A percentile compares a stretch with the other conserved stretches of the same genome.
These are phyloP conservation scores for Talaromyces borbonicus DNA, from an alignment of 495 filamentous ascomycete genomes.

Conservation along the genomic window DNA sequence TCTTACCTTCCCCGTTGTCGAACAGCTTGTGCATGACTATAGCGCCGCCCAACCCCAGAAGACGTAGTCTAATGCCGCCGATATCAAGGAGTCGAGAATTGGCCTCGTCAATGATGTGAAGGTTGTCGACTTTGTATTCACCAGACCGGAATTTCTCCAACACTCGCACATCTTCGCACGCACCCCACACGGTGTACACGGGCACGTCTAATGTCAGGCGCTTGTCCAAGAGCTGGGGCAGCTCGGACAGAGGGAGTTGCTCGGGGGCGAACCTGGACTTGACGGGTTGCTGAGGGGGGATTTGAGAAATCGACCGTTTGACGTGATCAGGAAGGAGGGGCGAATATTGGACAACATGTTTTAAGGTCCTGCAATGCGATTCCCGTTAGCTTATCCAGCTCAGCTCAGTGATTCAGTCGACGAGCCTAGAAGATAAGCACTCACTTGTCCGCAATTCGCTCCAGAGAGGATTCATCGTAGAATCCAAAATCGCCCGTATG, in stretches of 20 bases:
- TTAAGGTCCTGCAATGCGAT: conserved; percentile 62
- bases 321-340: conserved; percentile 79
- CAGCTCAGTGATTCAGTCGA: too few relatives aligned
- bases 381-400: conserved; percentile 7
- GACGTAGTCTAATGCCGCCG: conserved; percentile 89
- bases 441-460: conserved; percentile 98
- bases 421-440: too few relatives aligned
- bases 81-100: conserved; percentile 89
- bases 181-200: conserved; percentile 98
- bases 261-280: conserved; percentile 72
- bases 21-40: conserved; percentile 99
- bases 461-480: conserved; percentile 91
- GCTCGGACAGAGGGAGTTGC: conserved; percentile 88
- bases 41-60: conserved; percentile 88
- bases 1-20: conserved; percentile 96
- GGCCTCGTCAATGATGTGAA: conserved; percentile 97
- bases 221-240: conserved; percentile 83
- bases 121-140: conserved; percentile 95
- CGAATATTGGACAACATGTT: conserved; percentile 97
- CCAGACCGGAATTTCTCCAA: conserved; percentile 96
- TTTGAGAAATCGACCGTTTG: conserved; percentile 74
- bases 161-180: conserved; percentile 96
- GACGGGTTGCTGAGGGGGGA: conserved; percentile 51
- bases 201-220: conserved; percentile 85
- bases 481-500: conserved; percentile 99